Base-by-base conservation (phyloP, 2,329 filamentous ascomycete genomes). In the Arthrobotrys pseudoclavata region DNA sequence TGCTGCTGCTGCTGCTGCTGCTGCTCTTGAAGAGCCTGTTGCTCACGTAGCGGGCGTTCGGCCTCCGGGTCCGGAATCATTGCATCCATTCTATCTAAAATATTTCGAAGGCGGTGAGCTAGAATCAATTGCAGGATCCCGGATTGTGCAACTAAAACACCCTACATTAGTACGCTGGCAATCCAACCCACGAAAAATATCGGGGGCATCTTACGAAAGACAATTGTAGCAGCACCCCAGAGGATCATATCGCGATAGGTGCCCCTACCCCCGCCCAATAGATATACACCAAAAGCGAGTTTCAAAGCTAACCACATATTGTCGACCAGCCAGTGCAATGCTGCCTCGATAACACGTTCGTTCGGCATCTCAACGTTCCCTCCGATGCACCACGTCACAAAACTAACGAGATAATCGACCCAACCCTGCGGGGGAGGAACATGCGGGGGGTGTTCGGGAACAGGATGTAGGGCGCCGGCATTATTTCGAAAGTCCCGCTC, bases 81-180 rank as follows among this genome's bases (percentile, higher is more conserved):
- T 2, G 79, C 79, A 26, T 81, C 79, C 18, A 81, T 50, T 10
- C 62, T 70, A 10, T 78, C 10, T 5, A 24, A 1, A 3, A 47
- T 20, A 22, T 9, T 9, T 47, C 10, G 42, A 47, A 47, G 18
- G 6, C 18, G 42, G 18, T 20, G 18, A 2, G 4, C 4, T 2
- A 50, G 3, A 9, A 50, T 15, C 4, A 50, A 13, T 0, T 24
- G 20, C 10, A 80, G 72, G 10, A 81, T 68, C 12, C 81, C 81
- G 6, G 80, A 81, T 79, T 81, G 80, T 80, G 80, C 81, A 47
- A 81, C 79, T 81, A 62, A 20, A 53, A 50, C 13, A 20, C 24
- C 13, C 31, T 15, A 10, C 22, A 22, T 69, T 60, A 69, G 50
- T 9, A 20, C 22, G 7, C 26, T 15, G 7, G 4, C 12, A 45